These are phyloP conservation scores for Dalbergia oliveri DNA, from an alignment of 306 rosid species.

Conservation along the genomic window DNA sequence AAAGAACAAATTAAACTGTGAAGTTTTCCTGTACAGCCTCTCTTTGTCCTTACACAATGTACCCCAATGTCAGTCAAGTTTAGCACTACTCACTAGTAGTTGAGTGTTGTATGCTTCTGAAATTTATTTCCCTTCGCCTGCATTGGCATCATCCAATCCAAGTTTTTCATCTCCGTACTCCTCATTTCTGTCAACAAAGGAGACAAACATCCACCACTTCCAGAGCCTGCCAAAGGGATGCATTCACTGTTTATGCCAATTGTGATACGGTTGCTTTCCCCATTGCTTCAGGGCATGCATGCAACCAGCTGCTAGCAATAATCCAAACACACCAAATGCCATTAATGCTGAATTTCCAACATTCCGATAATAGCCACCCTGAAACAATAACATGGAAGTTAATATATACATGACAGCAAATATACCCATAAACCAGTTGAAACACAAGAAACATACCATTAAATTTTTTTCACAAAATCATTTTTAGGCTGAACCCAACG, in stretches of 20 bases:
- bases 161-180: constrained; percentile 34
- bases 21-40: constrained; percentile 37
- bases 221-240: constrained; percentile 37
- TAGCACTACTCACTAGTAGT: constrained; percentile 38
- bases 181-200: constrained; percentile 34
- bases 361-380: constrained; percentile 77
- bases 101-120: constrained; percentile 34
- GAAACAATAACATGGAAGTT: constrained; percentile 40
- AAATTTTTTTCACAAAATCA: not conserved
- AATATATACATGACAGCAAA: constrained; percentile 9
- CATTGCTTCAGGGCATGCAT: constrained; percentile 81
- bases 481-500: constrained; percentile 22
- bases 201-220: constrained; percentile 36
- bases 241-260: constrained; percentile 72
- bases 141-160: constrained; percentile 31
- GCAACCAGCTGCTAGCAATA: constrained; percentile 79
- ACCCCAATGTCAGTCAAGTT: constrained; percentile 38
- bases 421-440: constrained; percentile 30
- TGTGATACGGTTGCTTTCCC: constrained; percentile 93
- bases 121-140: constrained; percentile 39
- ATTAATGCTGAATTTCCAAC: constrained; percentile 72
- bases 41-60: constrained; percentile 39
- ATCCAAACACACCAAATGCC: constrained; percentile 70
- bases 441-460: not conserved
- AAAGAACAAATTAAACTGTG: constrained; percentile 40